Conservation (phyloP, 2,329 filamentous ascomycete genomes). For the Cladosporium velox region DNA sequence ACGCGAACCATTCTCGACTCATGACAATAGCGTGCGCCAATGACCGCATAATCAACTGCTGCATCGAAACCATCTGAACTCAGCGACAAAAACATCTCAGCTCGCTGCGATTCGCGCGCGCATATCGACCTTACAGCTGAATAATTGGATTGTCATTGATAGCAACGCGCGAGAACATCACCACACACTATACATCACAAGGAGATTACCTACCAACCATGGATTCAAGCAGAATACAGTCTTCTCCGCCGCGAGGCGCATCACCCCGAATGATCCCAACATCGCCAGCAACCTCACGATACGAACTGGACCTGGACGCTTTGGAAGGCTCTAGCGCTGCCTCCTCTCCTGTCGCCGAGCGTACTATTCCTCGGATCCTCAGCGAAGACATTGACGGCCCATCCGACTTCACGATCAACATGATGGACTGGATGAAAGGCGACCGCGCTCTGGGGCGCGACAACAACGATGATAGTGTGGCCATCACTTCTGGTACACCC, state of each 20-base stretch:
- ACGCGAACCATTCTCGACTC: neutral
- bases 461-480: conserved; percentile 24
- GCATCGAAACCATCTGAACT: neutral
- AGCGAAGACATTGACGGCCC: conserved; percentile 43
- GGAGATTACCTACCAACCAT: neutral
- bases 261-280: conserved; percentile 3
- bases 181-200: neutral
- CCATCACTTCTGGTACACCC: conserved; percentile 14
- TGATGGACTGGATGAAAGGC: conserved; percentile 38
- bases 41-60: neutral
- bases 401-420: conserved; percentile 41
- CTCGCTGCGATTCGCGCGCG: neutral
- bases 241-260: conserved; percentile 16
- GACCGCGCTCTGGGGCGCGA: conserved; percentile 24
- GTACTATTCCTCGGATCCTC: conserved; percentile 24
- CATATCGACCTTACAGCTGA: neutral
- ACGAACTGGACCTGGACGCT: conserved; percentile 38
- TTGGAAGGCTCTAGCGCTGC: conserved; percentile 22
- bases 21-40: neutral
- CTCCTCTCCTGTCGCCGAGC: conserved; percentile 19
- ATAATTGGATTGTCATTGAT: neutral
- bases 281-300: conserved; percentile 25
- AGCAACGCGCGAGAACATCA: neutral
- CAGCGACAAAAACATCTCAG: neutral
- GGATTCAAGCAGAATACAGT: conserved; percentile 20